Conservation (phyloP, 179 eudicot species). For the Silene vulgaris region DNA sequence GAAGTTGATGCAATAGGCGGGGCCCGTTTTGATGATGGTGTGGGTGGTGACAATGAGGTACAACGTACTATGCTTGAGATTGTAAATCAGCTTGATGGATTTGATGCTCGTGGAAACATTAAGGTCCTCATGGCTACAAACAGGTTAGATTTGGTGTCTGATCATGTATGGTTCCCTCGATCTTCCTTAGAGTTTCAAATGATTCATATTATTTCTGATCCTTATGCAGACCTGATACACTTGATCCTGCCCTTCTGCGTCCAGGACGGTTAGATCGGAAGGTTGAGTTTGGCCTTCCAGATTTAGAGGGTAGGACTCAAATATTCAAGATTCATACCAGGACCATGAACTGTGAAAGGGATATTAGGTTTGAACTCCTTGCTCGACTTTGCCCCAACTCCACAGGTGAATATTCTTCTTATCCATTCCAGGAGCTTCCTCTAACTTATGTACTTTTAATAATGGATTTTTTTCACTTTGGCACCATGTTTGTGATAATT, state of each 20-base stretch:
- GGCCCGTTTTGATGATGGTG: slow-evolving; percentile 91
- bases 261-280: slow-evolving; percentile 94
- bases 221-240: slow-evolving; percentile 72
- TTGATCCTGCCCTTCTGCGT: slow-evolving; percentile 88
- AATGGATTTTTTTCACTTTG: too few relatives aligned
- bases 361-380: slow-evolving; percentile 82
- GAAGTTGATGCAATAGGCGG: slow-evolving; percentile 98
- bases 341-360: slow-evolving; percentile 97
- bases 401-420: slow-evolving; percentile 47
- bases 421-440: not conserved
- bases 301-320: slow-evolving; percentile 90
- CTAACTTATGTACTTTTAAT: not conserved
- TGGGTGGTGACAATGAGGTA: slow-evolving; percentile 94
- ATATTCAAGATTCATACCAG: slow-evolving; percentile 94
- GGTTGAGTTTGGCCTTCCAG: slow-evolving; percentile 97
- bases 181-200: not conserved
- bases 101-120: slow-evolving; percentile 95
- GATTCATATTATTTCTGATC: not conserved
- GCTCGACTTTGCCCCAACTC: slow-evolving; percentile 98
- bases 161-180: not conserved
- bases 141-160: slow-evolving; percentile 36
- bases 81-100: slow-evolving; percentile 95
- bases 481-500: too few relatives aligned
- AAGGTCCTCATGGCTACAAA: slow-evolving; percentile 98
- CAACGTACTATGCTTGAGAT: slow-evolving; percentile 98